A percentile compares a stretch with the other conserved stretches of the same genome.
These are phyloP conservation scores for Rhodotorula diobovata DNA, from an alignment of 768 basidiomycete genomes.

Conservation along the genomic window DNA sequence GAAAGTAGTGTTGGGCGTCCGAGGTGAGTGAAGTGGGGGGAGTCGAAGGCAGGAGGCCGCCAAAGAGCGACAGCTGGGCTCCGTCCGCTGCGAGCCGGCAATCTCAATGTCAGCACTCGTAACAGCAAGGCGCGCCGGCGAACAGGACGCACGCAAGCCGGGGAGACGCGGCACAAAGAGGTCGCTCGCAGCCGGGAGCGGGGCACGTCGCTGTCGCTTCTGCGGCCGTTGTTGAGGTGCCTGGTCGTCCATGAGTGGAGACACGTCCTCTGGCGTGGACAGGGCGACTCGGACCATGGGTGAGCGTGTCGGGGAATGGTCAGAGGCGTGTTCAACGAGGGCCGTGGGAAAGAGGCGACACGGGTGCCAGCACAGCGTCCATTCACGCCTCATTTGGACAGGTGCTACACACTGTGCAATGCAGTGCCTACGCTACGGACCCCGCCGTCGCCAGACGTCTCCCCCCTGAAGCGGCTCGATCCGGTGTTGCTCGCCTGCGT, in stretches of 20 bases:
- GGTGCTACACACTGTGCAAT: no score
- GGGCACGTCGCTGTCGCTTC: not conserved
- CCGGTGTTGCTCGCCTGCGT: not conserved
- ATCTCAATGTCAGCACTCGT: constrained; percentile 42
- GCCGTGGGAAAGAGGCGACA: not conserved
- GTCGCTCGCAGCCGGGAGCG: not conserved
- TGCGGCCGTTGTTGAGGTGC: not conserved
- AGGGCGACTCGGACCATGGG: not conserved
- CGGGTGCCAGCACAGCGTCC: not conserved
- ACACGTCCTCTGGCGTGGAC: no score
- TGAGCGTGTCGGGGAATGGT: not conserved
- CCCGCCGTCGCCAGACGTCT: constrained; percentile 15
- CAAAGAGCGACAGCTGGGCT: constrained; percentile 64
- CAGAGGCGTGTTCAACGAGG: not conserved
- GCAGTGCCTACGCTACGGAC: not conserved
- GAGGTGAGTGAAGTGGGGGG: constrained; percentile 39
- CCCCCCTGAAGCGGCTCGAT: not conserved
- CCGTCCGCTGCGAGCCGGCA: constrained; percentile 64
- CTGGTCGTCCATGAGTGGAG: not conserved
- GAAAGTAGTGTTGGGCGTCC: constrained; percentile 77
- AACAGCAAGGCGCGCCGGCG: not conserved
- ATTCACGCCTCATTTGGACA: no score
- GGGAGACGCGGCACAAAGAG: not conserved
- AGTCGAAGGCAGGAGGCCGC: constrained; percentile 67
- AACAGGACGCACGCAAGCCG: not conserved